Percentiles rank a stretch among this genome's conserved stretches.
Evolutionary conservation across 805 yeast genomes (phyloP).

Genomic region (Metschnikowia similis): DNA sequence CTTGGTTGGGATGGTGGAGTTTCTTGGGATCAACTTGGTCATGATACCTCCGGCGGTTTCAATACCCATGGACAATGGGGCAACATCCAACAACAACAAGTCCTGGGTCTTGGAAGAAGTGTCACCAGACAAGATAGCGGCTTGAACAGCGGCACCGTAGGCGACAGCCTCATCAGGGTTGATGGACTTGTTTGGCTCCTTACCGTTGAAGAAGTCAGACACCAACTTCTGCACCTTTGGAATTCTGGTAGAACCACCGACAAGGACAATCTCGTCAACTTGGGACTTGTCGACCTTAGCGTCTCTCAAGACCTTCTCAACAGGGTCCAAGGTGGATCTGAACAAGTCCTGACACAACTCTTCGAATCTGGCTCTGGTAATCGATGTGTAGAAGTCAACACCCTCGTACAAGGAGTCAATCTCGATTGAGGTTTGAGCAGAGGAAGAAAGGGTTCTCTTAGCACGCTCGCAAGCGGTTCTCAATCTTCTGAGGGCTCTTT

Average conservation of each 20-base stretch:
- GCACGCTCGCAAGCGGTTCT: conserved; percentile 49
- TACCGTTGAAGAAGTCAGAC: conserved; percentile 43
- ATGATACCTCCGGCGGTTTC: conserved; percentile 99
- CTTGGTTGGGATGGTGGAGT: conserved; percentile 96
- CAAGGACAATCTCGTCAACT: conserved; percentile 44
- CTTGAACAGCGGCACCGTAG: conserved; percentile 92
- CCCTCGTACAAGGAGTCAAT: conserved; percentile 47
- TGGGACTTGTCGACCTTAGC: conserved; percentile 43
- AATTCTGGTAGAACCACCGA: conserved; percentile 49
- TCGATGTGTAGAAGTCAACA: conserved; percentile 44
- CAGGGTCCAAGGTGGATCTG: conserved; percentile 45
- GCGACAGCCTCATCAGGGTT: conserved; percentile 51
- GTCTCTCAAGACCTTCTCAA: conserved; percentile 44
- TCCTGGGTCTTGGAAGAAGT: conserved; percentile 68
- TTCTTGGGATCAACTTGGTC: conserved; percentile 97
- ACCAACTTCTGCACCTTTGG: conserved; percentile 48
- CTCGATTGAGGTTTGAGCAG: conserved; percentile 39
- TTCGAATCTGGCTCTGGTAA: conserved; percentile 47
- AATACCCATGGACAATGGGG: conserved; percentile 95
- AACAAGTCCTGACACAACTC: conserved; percentile 43
- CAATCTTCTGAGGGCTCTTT: conserved; percentile 73
- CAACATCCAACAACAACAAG: conserved; percentile 90
- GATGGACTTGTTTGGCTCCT: conserved; percentile 46
- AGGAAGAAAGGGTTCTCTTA: conserved; percentile 44
- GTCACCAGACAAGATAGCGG: conserved; percentile 93